Conservation (phyloP, 1,139 yeast genomes). For the Hyphopichia burtonii region DNA sequence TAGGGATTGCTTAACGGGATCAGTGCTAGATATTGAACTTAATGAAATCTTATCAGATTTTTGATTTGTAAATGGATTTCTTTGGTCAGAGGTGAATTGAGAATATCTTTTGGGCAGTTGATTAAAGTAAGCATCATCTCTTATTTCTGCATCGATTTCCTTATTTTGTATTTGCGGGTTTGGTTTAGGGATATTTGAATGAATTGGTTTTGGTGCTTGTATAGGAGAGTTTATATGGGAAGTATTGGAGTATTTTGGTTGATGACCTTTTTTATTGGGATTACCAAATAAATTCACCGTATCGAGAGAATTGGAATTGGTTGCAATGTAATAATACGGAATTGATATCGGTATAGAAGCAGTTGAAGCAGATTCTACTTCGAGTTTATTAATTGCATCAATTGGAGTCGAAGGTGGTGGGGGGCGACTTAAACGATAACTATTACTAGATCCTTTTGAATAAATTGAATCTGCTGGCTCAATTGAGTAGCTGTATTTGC, state of each 20-base stretch:
- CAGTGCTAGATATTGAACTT: constrained; percentile 14
- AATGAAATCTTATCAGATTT: constrained; percentile 25
- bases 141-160: background rate
- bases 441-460: background rate
- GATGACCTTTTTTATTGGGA: constrained; percentile 12
- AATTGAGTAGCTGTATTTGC: constrained; percentile 1
- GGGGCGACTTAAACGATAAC: background rate
- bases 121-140: constrained; percentile 13
- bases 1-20: background rate
- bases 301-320: constrained; percentile 28
- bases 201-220: constrained; percentile 3
- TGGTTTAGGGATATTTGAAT: background rate
- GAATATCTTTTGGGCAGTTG: constrained; percentile 45
- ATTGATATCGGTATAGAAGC: constrained; percentile 30
- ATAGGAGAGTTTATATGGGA: constrained; percentile 12
- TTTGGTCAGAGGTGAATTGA: constrained; percentile 41
- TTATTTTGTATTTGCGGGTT: background rate
- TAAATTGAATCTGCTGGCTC: constrained; percentile 1
- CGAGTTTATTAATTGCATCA: constrained; percentile 21
- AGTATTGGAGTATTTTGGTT: constrained; percentile 23
- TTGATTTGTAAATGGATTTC: constrained; percentile 25
- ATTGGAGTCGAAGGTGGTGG: constrained; percentile 1
- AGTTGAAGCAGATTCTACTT: constrained; percentile 33
- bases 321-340: constrained; percentile 32
- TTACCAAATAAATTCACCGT: constrained; percentile 28